Evolutionary conservation across 352 stramenopile genomes (phyloP), one percentile per base, ranked within the genome.

Genomic region (Globisporangium heterothallicum): DNA sequence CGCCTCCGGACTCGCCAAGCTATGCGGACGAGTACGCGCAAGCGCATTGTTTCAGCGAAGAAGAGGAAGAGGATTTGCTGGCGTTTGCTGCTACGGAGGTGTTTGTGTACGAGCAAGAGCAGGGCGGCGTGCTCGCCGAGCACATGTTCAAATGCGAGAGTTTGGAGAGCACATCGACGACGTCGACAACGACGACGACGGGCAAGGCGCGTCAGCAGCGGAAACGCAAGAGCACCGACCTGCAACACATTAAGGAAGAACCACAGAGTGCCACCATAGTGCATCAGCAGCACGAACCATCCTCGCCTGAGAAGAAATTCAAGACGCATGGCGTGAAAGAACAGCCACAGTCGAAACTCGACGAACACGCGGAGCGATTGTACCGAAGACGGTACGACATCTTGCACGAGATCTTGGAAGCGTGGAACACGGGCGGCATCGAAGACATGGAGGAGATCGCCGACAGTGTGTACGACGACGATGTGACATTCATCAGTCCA

Each of bases 361-460:
- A 68, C n/a, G 62, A 71, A 21, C 66, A 82, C 35, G 66, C 66
- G 5, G 76, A 90, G 36, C 72, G 68, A 26, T 27, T 76, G n/a
- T 88, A 75, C 51, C 70, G 73, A 54, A 63, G 74, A 42, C 74
- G 79, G 43, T 86, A 86, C 53, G 74, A 88, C 49, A 86, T 88
- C 9, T 30, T 90, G 51, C 74, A 90, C 47, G 74, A 73, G 26
- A 90, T 90, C 29, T 48, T 88, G 29, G 77, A 88, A 50, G 77
- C 79, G 18, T 90, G 79, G 79, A 90, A 90, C 66, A 90, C 79
- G 2, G 79, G 79, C 44, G 79, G 72, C 53, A 86, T 90, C 34
- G 79, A 90, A 61, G 79, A 90, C 58, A 72, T 90, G 60, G 79
- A 90, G 49, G 79, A 90, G 61, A 88, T 90, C 35, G 79, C 79